A percentile compares a stretch with the other conserved stretches of the same genome.
phyloP scores from a whole-genome alignment of 345 rosid genomes.

The Arabidopsis suecica region DNA sequence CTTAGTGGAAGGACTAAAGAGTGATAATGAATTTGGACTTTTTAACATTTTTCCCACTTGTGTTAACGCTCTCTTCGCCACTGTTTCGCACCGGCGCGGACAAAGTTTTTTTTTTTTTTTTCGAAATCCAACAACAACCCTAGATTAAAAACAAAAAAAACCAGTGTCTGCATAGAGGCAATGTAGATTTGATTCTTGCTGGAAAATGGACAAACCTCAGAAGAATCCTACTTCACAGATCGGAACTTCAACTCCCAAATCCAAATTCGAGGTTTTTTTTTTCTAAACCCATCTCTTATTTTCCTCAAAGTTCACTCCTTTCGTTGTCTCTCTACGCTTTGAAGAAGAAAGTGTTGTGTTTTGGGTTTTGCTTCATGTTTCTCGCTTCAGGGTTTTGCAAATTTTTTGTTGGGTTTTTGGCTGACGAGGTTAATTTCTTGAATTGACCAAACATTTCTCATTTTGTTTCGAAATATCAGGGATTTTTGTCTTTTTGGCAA shows the following conservation, averaged over 20 bases:
- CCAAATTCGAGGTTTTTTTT: constrained; percentile 69
- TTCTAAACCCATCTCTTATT: constrained; percentile 13
- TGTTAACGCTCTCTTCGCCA: neutral
- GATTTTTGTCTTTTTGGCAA: constrained; percentile 10
- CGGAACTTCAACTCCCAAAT: constrained; percentile 63
- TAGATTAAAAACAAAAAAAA: neutral
- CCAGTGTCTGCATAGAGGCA: constrained; percentile 27
- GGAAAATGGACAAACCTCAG: constrained; percentile 73
- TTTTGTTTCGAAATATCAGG: neutral
- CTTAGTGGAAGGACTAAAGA: constrained; percentile 1
- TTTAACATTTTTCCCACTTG: neutral
- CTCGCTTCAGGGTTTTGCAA: neutral
- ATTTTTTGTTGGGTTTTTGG: neutral
- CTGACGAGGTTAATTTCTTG: neutral
- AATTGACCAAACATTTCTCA: neutral
- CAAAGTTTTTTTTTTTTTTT: neutral
- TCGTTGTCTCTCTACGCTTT: neutral
- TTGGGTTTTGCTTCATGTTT: constrained; percentile 11
- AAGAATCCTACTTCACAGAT: constrained; percentile 63
- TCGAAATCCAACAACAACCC: constrained; percentile 32
- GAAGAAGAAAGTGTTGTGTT: neutral
- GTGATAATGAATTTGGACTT: constrained; percentile 8
- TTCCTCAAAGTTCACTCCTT: constrained; percentile 11
- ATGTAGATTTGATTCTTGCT: constrained; percentile 41
- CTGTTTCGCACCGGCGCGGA: constrained; percentile 45